A percentile compares a stretch with the other conserved stretches of the same genome.
These are phyloP conservation scores for Metarhizium humberi DNA, from an alignment of 2,329 filamentous ascomycete species.

Conservation along the genomic window DNA sequence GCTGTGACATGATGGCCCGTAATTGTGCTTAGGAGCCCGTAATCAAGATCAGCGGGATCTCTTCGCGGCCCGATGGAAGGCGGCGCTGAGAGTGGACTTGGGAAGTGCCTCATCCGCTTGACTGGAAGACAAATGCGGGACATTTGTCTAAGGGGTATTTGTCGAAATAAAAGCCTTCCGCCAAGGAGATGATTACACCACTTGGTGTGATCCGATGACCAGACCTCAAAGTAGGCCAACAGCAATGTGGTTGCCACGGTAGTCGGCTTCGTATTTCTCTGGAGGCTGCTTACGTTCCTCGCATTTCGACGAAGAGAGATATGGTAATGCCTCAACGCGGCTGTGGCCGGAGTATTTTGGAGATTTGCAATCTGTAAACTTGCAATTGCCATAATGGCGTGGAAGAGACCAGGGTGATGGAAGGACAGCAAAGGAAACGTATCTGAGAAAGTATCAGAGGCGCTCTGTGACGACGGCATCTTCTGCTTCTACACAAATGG, in stretches of 20 bases:
- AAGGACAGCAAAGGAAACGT: slow-evolving; percentile 78
- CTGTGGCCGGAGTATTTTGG: slow-evolving; percentile 62
- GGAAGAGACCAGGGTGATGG: slow-evolving; percentile 75
- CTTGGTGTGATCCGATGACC: slow-evolving; percentile 87
- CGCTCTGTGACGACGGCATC: background rate
- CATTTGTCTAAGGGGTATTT: slow-evolving; percentile 70
- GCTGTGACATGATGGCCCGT: slow-evolving; percentile 29
- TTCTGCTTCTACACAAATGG: background rate
- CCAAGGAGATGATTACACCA: slow-evolving; percentile 92
- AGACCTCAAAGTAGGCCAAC: slow-evolving; percentile 87
- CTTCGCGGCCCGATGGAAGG: slow-evolving; percentile 6
- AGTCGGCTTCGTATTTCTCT: slow-evolving; percentile 62
- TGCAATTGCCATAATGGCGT: slow-evolving; percentile 80
- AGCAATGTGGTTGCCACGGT: slow-evolving; percentile 84
- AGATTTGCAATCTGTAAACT: slow-evolving; percentile 83
- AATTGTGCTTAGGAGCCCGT: slow-evolving; percentile 30
- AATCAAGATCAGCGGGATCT: slow-evolving; percentile 31
- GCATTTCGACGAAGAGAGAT: slow-evolving; percentile 72
- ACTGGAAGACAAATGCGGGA: slow-evolving; percentile 60
- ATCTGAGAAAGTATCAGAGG: slow-evolving; percentile 32
- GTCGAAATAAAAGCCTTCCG: slow-evolving; percentile 69
- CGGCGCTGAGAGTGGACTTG: background rate
- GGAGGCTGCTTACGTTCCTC: slow-evolving; percentile 60
- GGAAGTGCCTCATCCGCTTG: slow-evolving; percentile 32
- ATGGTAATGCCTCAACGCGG: slow-evolving; percentile 87